Evolutionary conservation across 192 early-diverging fungal genomes (phyloP).

Genomic region (Coemansia sp.): DNA sequence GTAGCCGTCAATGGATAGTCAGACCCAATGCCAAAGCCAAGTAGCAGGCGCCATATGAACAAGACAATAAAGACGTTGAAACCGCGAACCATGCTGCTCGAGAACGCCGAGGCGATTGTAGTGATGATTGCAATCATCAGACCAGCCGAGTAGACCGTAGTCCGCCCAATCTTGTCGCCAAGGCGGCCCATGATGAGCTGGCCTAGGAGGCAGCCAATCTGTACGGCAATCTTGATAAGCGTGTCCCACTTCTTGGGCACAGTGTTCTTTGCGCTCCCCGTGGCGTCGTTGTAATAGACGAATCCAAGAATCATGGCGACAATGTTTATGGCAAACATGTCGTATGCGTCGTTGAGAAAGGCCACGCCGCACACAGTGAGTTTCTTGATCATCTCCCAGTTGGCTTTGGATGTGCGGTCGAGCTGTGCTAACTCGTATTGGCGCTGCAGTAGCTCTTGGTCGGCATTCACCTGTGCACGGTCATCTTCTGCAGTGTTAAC

Average conservation of each 20-base stretch:
- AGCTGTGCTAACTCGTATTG: conserved; percentile 33
- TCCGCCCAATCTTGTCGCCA: conserved; percentile 85
- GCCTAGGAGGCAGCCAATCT: conserved; percentile 84
- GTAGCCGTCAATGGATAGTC: conserved; percentile 92
- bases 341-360: conserved; percentile 93
- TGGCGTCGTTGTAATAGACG: conserved; percentile 56
- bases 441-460: conserved; percentile 25
- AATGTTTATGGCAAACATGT: conserved; percentile 88
- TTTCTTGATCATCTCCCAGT: conserved; percentile 68
- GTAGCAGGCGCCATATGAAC: conserved; percentile 81
- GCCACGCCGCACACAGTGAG: conserved; percentile 71
- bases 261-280: conserved; percentile 31
- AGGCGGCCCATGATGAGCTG: conserved; percentile 85
- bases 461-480: conserved; percentile 3
- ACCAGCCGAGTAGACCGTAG: conserved; percentile 83
- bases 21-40: conserved; percentile 90
- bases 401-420: conserved; percentile 58
- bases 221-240: conserved; percentile 80
- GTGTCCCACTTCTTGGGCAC: conserved; percentile 69
- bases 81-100: conserved; percentile 62
- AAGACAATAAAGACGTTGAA: conserved; percentile 66
- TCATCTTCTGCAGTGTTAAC: neutral
- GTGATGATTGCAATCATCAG: conserved; percentile 85
- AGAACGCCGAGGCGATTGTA: conserved; percentile 76
- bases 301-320: conserved; percentile 79